phyloP scores from a whole-genome alignment of 2,329 filamentous ascomycete species.

The Stromatinia cepivora region DNA sequence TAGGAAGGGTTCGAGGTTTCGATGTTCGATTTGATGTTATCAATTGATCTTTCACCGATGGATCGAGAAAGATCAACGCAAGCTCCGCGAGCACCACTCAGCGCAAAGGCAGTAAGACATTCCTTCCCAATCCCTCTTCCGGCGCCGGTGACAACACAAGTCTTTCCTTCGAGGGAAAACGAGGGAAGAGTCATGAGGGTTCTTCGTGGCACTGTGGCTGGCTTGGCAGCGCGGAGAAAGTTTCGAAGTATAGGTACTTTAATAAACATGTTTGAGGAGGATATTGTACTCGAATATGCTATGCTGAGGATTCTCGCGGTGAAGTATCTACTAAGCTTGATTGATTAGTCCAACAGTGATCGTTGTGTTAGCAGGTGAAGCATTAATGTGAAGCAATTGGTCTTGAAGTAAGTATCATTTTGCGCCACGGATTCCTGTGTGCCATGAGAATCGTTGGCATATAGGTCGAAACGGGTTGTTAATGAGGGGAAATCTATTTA shows the following conservation, averaged over 20 bases:
- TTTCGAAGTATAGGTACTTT: not conserved
- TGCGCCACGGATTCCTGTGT: not conserved
- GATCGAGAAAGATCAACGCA: slow-evolving; percentile 32
- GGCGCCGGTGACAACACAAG: slow-evolving; percentile 52
- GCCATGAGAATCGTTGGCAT: not conserved
- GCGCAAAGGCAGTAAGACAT: slow-evolving; percentile 45
- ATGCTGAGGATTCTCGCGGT: not conserved
- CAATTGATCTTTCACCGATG: slow-evolving; percentile 35
- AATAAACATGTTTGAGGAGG: not conserved
- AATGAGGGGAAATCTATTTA: not conserved
- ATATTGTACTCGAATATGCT: not conserved
- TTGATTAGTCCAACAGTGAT: not conserved
- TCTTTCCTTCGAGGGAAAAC: slow-evolving; percentile 49
- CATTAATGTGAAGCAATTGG: slow-evolving; percentile 4
- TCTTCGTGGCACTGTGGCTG: slow-evolving; percentile 18
- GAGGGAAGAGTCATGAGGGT: slow-evolving; percentile 33
- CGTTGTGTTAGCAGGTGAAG: slow-evolving; percentile 1
- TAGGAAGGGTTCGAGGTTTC: slow-evolving; percentile 29
- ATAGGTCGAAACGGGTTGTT: not conserved
- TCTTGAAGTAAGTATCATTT: not conserved
- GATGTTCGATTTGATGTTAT: slow-evolving; percentile 39
- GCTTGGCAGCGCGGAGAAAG: slow-evolving; percentile 1
- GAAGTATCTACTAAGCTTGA: not conserved
- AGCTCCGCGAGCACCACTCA: slow-evolving; percentile 35
- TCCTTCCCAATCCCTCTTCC: slow-evolving; percentile 53